Conservation (phyloP, 2,329 filamentous ascomycete species). For the Cordyceps tenuipes region DNA sequence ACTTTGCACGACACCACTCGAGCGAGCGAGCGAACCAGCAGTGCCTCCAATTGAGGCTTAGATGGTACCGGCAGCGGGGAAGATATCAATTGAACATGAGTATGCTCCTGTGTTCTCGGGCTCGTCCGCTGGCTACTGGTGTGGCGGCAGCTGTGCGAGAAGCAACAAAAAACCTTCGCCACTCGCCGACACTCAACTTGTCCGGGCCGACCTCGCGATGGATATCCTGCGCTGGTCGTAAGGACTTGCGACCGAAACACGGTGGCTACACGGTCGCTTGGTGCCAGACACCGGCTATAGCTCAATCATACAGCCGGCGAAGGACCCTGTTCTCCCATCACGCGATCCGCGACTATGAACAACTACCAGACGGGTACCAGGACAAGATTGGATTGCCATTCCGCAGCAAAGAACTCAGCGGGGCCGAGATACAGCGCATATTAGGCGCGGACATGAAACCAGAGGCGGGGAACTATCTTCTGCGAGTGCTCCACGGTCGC, state of each 20-base stretch:
- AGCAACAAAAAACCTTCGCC: not conserved
- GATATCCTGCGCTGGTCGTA: conserved; percentile 11
- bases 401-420: conserved; percentile 38
- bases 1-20: too few relatives aligned
- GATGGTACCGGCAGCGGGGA: not conserved
- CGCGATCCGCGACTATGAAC: conserved; percentile 44
- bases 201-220: conserved; percentile 8
- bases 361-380: conserved; percentile 49
- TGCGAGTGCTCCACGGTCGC: conserved; percentile 53
- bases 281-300: not conserved
- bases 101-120: not conserved
- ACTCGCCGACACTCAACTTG: not conserved
- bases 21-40: not conserved
- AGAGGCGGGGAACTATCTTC: conserved; percentile 41
- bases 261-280: not conserved
- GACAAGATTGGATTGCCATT: conserved; percentile 49
- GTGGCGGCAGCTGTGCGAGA: not conserved
- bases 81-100: not conserved
- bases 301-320: conserved; percentile 10
- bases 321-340: conserved; percentile 28
- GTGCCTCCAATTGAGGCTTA: not conserved
- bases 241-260: not conserved
- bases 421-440: conserved; percentile 36
- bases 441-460: conserved; percentile 42
- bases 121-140: not conserved